phyloP scores from a whole-genome alignment of 2,329 filamentous ascomycete species.

The Cladosporium austrohemisphaericum region DNA sequence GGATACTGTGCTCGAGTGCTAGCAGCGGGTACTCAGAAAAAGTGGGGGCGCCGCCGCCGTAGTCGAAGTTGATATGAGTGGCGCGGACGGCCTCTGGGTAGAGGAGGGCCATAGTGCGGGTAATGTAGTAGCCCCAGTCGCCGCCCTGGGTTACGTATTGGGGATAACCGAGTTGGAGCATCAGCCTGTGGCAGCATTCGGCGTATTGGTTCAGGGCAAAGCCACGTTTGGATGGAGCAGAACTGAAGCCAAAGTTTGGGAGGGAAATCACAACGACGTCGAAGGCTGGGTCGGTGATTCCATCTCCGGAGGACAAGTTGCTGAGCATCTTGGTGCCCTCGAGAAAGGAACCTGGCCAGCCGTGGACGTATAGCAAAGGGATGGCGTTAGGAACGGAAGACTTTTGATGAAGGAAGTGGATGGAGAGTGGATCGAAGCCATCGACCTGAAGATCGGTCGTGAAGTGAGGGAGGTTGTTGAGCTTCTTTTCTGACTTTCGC shows the following conservation, averaged over 20 bases:
- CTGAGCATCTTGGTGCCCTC: conserved; percentile 36
- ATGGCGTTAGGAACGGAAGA: conserved; percentile 39
- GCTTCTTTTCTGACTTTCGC: conserved; percentile 40
- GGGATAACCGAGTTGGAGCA: conserved; percentile 63
- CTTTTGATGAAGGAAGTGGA: conserved; percentile 52
- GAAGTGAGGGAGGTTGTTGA: conserved; percentile 51
- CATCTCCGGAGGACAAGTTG: conserved; percentile 32
- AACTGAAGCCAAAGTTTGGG: conserved; percentile 46
- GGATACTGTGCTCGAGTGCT: conserved; percentile 51
- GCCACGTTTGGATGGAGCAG: conserved; percentile 26
- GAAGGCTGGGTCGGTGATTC: conserved; percentile 35
- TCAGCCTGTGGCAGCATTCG: conserved; percentile 56
- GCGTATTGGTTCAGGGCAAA: conserved; percentile 21
- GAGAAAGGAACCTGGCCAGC: conserved; percentile 35
- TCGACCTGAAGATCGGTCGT: conserved; percentile 39
- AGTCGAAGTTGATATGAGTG: conserved; percentile 58
- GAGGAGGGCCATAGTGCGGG: conserved; percentile 54
- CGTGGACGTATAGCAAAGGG: conserved; percentile 33
- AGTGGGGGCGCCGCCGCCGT: conserved; percentile 44
- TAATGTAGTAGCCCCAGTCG: conserved; percentile 66
- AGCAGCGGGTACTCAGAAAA: conserved; percentile 50
- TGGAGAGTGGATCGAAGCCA: conserved; percentile 38
- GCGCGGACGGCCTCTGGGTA: conserved; percentile 55
- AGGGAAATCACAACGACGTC: conserved; percentile 47
- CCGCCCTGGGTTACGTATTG: conserved; percentile 60